Evolutionary conservation across 2,329 filamentous ascomycete genomes (phyloP).

Genomic region (Microsporum audouinii): DNA sequence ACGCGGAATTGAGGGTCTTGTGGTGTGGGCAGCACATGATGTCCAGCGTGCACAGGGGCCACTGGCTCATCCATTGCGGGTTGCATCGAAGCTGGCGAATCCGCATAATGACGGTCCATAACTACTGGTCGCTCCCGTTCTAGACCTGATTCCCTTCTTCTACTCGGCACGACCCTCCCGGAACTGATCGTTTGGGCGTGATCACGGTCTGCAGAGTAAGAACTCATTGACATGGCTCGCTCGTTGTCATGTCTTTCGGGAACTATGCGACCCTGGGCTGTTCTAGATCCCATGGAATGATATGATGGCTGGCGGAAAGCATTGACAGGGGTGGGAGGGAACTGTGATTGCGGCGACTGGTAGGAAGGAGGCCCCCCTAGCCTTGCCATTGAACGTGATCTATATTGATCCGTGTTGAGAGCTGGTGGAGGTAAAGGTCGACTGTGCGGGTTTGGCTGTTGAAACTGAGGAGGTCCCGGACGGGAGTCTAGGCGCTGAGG

Average conservation of each 20-base stretch:
- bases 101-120: slow-evolving; percentile 26
- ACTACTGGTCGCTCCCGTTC: slow-evolving; percentile 11
- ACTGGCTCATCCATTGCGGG: slow-evolving; percentile 27
- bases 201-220: slow-evolving; percentile 62
- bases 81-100: slow-evolving; percentile 38
- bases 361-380: slow-evolving; percentile 62
- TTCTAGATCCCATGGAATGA: slow-evolving; percentile 56
- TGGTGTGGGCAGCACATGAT: slow-evolving; percentile 6
- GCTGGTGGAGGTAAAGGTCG: slow-evolving; percentile 56
- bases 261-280: slow-evolving; percentile 80
- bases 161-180: slow-evolving; percentile 76
- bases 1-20: slow-evolving; percentile 19
- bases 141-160: slow-evolving; percentile 48
- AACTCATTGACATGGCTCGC: slow-evolving; percentile 90
- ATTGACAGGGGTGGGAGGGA: slow-evolving; percentile 58
- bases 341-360: slow-evolving; percentile 47
- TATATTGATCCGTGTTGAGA: slow-evolving; percentile 71
- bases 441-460: slow-evolving; percentile 48
- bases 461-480: slow-evolving; percentile 41
- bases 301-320: slow-evolving; percentile 70
- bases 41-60: background rate
- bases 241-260: slow-evolving; percentile 89
- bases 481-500: slow-evolving; percentile 59
- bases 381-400: slow-evolving; percentile 85
- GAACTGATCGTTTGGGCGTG: slow-evolving; percentile 76